A percentile compares a stretch with the other conserved stretches of the same genome.
Evolutionary conservation across 495 filamentous ascomycete species (phyloP).

Genomic region (Terfezia boudieri): DNA sequence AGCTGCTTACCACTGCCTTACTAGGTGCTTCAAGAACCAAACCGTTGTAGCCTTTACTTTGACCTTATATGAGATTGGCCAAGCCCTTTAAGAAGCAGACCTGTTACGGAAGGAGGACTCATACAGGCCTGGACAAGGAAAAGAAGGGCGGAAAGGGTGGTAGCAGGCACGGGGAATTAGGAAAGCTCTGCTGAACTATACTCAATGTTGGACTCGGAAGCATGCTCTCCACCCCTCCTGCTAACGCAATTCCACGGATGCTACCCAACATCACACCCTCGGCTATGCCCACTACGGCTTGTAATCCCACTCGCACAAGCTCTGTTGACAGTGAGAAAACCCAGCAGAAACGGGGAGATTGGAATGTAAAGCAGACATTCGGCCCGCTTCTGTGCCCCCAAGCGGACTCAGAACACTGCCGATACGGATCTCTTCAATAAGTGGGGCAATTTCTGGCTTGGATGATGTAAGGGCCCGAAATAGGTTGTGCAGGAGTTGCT

Average conservation of each 20-base stretch:
- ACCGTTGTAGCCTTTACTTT: no score
- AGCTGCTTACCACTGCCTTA: no score
- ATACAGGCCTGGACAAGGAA: no score
- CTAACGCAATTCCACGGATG: slow-evolving; percentile 49
- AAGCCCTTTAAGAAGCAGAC: no score
- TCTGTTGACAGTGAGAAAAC: slow-evolving; percentile 69
- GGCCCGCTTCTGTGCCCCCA: slow-evolving; percentile 71
- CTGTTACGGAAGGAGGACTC: no score
- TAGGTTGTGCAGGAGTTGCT: slow-evolving; percentile 63
- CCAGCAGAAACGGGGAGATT: slow-evolving; percentile 49
- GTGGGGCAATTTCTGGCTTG: slow-evolving; percentile 48
- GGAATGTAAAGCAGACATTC: slow-evolving; percentile 70
- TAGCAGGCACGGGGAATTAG: no score
- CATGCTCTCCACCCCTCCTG: slow-evolving; percentile 83
- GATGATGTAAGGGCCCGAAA: slow-evolving; percentile 14
- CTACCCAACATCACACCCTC: slow-evolving; percentile 47
- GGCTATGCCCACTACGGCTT: slow-evolving; percentile 47
- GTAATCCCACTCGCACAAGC: slow-evolving; percentile 61
- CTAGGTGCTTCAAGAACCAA: no score
- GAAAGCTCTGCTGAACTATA: no score
- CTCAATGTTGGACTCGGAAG: no score
- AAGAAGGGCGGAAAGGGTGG: no score
- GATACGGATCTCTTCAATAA: slow-evolving; percentile 61
- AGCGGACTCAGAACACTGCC: slow-evolving; percentile 80
- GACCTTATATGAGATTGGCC: no score